These are phyloP conservation scores for Lipomyces kockii DNA, from an alignment of 805 yeast species.

Conservation along the genomic window DNA sequence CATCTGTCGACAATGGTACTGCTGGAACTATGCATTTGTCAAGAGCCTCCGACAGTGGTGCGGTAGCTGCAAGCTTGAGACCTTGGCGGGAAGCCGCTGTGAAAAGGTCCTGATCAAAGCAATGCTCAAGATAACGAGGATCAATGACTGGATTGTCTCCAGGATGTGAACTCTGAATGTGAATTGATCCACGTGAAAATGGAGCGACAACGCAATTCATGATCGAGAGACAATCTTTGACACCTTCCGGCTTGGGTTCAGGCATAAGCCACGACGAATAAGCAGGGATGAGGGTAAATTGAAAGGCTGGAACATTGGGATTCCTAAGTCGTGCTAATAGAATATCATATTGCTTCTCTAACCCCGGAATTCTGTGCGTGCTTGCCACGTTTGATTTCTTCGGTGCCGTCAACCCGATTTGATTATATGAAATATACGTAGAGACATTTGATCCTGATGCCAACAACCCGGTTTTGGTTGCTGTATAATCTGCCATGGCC, in stretches of 20 bases:
- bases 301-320: conserved; percentile 1
- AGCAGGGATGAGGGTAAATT: background rate
- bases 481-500: background rate
- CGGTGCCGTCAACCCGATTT: background rate
- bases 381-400: background rate
- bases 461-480: conserved; percentile 1
- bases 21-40: conserved; percentile 1
- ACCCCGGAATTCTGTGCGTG: background rate
- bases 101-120: background rate
- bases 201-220: conserved; percentile 7
- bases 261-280: conserved; percentile 4
- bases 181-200: conserved; percentile 8
- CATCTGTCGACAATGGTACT: conserved; percentile 2
- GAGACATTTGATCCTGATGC: conserved; percentile 1
- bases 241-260: conserved; percentile 7
- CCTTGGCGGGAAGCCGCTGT: background rate
- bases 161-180: conserved; percentile 1
- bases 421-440: conserved; percentile 1
- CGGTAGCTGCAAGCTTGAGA: background rate
- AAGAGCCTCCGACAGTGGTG: conserved; percentile 2
- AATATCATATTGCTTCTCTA: conserved; percentile 3
- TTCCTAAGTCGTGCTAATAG: conserved; percentile 7
- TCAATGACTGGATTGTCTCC: background rate
- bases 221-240: conserved; percentile 3
- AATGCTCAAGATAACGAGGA: background rate